phyloP scores from a whole-genome alignment of 2,329 filamentous ascomycete genomes.

The Tolypocladium sp. region DNA sequence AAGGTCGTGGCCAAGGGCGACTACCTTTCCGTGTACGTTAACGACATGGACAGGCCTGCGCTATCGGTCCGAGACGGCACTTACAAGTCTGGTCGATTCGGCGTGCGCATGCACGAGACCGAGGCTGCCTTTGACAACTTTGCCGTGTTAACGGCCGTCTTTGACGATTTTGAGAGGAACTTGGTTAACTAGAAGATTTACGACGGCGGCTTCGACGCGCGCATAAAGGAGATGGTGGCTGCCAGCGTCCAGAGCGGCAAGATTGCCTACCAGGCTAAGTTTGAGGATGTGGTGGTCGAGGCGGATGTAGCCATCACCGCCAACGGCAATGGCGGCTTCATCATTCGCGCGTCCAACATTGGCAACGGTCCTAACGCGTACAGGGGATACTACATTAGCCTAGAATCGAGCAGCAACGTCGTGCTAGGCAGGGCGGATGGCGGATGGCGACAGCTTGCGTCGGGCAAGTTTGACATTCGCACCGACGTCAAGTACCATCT shows the following conservation, averaged over 20 bases:
- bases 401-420: neutral
- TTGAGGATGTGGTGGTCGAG: neutral
- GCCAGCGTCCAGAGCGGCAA: neutral
- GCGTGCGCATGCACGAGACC: neutral
- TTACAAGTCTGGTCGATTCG: neutral
- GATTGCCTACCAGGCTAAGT: neutral
- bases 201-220: neutral
- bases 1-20: neutral
- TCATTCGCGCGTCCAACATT: neutral
- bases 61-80: neutral
- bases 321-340: neutral
- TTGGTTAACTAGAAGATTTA: neutral
- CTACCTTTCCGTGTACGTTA: neutral
- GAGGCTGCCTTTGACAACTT: neutral
- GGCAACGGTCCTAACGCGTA: neutral
- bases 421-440: neutral
- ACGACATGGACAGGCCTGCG: neutral
- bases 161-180: neutral
- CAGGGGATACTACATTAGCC: neutral
- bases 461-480: neutral
- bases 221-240: neutral
- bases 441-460: neutral
- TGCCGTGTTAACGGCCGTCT: neutral
- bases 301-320: neutral
- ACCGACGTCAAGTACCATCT: neutral